These are phyloP conservation scores for Heliocybe sulcata DNA, from an alignment of 1,284 basidiomycete genomes.

Conservation along the genomic window DNA sequence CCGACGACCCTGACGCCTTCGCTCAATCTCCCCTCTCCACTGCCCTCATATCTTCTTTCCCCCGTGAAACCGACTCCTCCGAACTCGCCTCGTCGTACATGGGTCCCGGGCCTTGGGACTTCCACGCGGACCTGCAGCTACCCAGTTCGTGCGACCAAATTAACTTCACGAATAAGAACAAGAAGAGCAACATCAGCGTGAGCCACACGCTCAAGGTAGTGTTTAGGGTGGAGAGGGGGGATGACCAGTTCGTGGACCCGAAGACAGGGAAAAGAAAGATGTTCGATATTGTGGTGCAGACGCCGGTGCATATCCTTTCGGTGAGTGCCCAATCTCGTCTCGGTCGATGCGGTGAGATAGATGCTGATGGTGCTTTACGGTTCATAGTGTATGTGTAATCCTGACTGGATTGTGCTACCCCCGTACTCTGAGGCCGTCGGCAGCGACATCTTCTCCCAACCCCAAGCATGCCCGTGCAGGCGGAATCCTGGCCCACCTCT, in stretches of 20 bases:
- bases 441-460: constrained; percentile 6
- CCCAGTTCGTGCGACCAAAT: constrained; percentile 51
- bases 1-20: constrained; percentile 47
- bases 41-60: no score
- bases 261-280: constrained; percentile 70
- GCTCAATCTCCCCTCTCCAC: constrained; percentile 47
- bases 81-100: constrained; percentile 55
- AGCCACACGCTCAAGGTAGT: constrained; percentile 79
- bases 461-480: constrained; percentile 4
- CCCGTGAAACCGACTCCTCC: constrained; percentile 36
- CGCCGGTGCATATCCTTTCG: constrained; percentile 74
- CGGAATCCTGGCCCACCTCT: constrained; percentile 2
- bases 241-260: constrained; percentile 55
- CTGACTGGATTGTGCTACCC: constrained; percentile 72
- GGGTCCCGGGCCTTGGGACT: constrained; percentile 72
- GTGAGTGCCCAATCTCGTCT: constrained; percentile 40
- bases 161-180: constrained; percentile 81
- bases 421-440: constrained; percentile 38
- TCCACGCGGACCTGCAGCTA: constrained; percentile 48
- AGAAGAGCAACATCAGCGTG: constrained; percentile 74
- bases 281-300: constrained; percentile 89
- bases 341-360: not conserved
- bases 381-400: constrained; percentile 69
- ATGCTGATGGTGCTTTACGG: not conserved
- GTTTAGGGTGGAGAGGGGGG: constrained; percentile 81